Conservation (phyloP, 1,284 basidiomycete genomes). For the Mycena citricolor region DNA sequence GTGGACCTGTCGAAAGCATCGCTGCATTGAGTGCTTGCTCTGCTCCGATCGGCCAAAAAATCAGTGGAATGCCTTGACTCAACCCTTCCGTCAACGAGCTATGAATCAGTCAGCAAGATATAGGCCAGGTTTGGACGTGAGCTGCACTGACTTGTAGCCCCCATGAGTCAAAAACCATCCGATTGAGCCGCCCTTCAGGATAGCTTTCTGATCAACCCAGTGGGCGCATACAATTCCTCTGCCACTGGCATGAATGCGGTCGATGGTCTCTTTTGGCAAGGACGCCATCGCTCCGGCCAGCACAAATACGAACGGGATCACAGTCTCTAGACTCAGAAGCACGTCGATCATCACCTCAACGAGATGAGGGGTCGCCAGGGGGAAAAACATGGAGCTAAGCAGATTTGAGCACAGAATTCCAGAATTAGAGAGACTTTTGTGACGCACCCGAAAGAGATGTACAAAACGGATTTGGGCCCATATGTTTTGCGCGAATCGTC, state of each 20-base stretch:
- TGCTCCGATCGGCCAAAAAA: constrained; percentile 10
- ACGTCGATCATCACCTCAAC: constrained; percentile 11
- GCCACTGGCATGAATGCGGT: background rate
- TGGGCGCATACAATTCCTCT: constrained; percentile 1
- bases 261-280: background rate
- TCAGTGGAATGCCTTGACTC: constrained; percentile 9
- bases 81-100: constrained; percentile 12
- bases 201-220: constrained; percentile 6
- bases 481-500: constrained; percentile 8
- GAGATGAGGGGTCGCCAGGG: constrained; percentile 1
- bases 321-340: background rate
- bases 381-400: constrained; percentile 13
- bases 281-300: constrained; percentile 1
- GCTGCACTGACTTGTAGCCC: background rate
- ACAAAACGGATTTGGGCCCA: constrained; percentile 13
- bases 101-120: background rate
- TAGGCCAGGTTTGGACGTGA: background rate
- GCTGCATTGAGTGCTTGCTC: constrained; percentile 13
- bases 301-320: constrained; percentile 13
- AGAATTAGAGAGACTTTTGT: too few species aligned
- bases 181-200: constrained; percentile 2
- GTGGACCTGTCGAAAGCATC: constrained; percentile 2
- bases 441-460: constrained; percentile 20
- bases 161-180: constrained; percentile 13
- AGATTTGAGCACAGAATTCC: too few species aligned